These are phyloP conservation scores for Talaromyces wortmannii DNA, from an alignment of 495 filamentous ascomycete genomes.

Conservation along the genomic window DNA sequence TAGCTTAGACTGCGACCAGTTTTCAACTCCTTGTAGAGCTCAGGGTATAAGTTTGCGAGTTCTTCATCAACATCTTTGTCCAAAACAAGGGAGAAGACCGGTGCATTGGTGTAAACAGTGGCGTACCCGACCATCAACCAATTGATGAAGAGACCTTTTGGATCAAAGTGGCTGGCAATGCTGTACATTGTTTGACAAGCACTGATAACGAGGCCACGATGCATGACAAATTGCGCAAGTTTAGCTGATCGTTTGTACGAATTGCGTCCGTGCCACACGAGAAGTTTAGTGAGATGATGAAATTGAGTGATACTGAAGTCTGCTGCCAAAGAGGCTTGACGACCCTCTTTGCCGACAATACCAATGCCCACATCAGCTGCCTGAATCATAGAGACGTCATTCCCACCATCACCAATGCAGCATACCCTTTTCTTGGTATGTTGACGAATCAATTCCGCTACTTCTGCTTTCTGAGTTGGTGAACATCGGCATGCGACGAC, in stretches of 20 bases:
- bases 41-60: constrained; percentile 90
- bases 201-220: constrained; percentile 88
- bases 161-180: constrained; percentile 84
- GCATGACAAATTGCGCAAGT: constrained; percentile 96
- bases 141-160: constrained; percentile 89
- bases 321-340: constrained; percentile 88
- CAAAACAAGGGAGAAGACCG: constrained; percentile 92
- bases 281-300: constrained; percentile 88
- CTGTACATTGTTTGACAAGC: constrained; percentile 97
- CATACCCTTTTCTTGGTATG: constrained; percentile 90
- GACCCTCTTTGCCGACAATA: constrained; percentile 96
- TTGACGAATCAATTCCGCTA: constrained; percentile 84
- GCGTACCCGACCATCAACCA: constrained; percentile 98
- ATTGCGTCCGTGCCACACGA: constrained; percentile 97
- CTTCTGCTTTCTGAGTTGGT: constrained; percentile 93
- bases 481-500: constrained; percentile 97
- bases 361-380: constrained; percentile 96
- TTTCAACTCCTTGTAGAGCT: constrained; percentile 94
- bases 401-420: constrained; percentile 96
- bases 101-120: constrained; percentile 89
- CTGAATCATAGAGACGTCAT: constrained; percentile 99
- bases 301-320: constrained; percentile 97
- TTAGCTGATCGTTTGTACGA: constrained; percentile 95
- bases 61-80: constrained; percentile 93
- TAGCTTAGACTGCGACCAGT: constrained; percentile 78